A percentile compares a stretch with the other conserved stretches of the same genome.
phyloP scores from a whole-genome alignment of 1,284 basidiomycete species.

The Tilletia caries region DNA sequence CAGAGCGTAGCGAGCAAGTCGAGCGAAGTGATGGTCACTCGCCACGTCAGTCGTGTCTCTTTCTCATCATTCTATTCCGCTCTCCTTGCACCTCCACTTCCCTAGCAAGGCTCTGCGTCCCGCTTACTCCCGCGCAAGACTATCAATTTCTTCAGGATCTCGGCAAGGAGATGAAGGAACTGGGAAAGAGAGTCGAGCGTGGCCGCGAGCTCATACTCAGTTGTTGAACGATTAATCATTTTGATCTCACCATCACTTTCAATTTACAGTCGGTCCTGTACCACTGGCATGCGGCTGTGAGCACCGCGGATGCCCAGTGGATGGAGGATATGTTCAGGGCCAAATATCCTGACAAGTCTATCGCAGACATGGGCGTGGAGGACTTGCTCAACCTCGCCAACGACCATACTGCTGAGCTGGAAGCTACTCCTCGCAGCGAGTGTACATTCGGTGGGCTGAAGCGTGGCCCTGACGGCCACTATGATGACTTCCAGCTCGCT shows the following conservation, averaged over 20 bases:
- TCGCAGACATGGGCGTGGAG: conserved; percentile 58
- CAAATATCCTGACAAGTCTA: conserved; percentile 25
- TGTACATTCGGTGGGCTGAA: conserved; percentile 66
- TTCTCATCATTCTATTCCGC: too few relatives aligned
- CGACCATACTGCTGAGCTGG: conserved; percentile 17
- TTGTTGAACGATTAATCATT: too few relatives aligned
- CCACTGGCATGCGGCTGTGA: conserved; percentile 39
- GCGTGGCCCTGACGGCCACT: conserved; percentile 65
- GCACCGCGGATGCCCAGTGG: conserved; percentile 38
- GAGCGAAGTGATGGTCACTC: too few relatives aligned
- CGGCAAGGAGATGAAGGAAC: too few relatives aligned
- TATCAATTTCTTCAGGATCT: neutral
- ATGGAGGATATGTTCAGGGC: conserved; percentile 30
- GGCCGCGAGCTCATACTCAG: too few relatives aligned
- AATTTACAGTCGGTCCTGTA: conserved; percentile 30
- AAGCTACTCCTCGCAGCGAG: conserved; percentile 56
- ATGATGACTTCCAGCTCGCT: conserved; percentile 71
- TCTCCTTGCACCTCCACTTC: too few relatives aligned
- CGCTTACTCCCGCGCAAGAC: too few relatives aligned
- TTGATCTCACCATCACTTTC: conserved; percentile 28
- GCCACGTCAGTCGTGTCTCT: too few relatives aligned
- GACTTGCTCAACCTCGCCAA: conserved; percentile 63
- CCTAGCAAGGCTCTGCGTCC: too few relatives aligned
- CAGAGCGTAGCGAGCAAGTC: too few relatives aligned
- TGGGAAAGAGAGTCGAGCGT: conserved; percentile 21